Evolutionary conservation across 345 rosid species (phyloP), one percentile per base, ranked within the genome.

Genomic region (Pseudoturritis turrita): DNA sequence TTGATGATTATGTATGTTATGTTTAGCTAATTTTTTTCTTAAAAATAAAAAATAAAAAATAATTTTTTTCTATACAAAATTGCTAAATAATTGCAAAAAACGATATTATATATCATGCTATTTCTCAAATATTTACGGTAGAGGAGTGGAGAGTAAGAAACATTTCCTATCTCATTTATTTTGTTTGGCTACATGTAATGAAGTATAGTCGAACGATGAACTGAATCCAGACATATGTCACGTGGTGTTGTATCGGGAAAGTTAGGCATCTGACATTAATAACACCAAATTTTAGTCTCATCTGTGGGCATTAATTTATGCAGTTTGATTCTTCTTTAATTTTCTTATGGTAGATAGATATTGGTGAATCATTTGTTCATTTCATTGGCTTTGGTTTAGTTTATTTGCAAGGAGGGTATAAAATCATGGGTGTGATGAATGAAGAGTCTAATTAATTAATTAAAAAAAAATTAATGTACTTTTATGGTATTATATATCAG

Each of bases 221-320:
- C 10, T 54, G 36, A 72, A 53, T 63, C 64, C 33, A 73, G 71
- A 73, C 71, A 73, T 65, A 56, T 65, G 59, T 36, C 71, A 73
- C 71, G 51, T 73, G 77, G 77, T 65, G 18, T 41, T 73, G 77
- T 73, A 45, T 65, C 71, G 31, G 59, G 65, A 56, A 73, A 47
- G 71, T 47, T 65, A 47, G 52, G 77, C 77, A 65, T 47, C 66
- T 73, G 71, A 61, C 65, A 73, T 46, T 65, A 56, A 55, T 47
- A 65, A 56, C 57, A 57, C 44, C 39, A 49, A 37, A n/a, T 44
- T 63, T 35, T 31, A 61, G 49, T 71, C 43, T 50, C 17, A 62
- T 22, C 22, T 46, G 57, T 45, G 65, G 65, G 57, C 58, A 73
- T 55, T 45, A 35, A 55, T 64, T 35, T 73, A 41, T 64, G 65